phyloP scores from a whole-genome alignment of 179 eudicot species.

The Sideroxylon spinosum region DNA sequence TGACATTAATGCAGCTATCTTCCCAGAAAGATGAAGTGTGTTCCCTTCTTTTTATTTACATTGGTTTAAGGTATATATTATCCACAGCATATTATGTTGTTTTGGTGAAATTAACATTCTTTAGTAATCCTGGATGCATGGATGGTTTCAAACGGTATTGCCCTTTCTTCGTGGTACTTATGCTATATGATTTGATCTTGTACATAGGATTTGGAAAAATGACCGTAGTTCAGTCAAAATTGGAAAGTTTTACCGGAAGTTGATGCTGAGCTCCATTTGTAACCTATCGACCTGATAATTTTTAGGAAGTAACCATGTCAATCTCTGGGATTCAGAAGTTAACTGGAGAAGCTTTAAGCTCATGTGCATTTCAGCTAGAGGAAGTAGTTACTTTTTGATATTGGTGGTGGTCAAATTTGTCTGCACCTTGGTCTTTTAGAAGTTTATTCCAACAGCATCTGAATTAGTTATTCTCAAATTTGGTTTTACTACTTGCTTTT shows the following conservation, averaged over 20 bases:
- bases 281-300: not conserved
- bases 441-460: not conserved
- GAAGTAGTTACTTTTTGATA: not conserved
- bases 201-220: not conserved
- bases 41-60: conserved; percentile 1
- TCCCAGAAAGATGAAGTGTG: not conserved
- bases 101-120: not conserved
- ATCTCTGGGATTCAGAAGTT: not conserved
- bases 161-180: not conserved
- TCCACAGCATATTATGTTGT: not conserved
- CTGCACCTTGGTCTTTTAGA: not conserved
- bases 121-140: not conserved
- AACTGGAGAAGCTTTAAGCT: not conserved
- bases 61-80: conserved; percentile 5
- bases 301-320: not conserved
- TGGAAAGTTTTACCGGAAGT: not conserved
- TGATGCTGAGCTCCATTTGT: conserved; percentile 1
- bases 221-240: not conserved
- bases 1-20: not conserved
- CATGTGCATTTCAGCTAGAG: not conserved
- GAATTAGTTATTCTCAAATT: not conserved
- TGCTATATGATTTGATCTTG: not conserved
- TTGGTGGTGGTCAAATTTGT: not conserved
- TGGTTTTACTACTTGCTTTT: not conserved
- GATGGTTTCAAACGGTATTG: not conserved